Evolutionary conservation across 257 asterid species (phyloP).

Genomic region (Anisodus tanguticus): DNA sequence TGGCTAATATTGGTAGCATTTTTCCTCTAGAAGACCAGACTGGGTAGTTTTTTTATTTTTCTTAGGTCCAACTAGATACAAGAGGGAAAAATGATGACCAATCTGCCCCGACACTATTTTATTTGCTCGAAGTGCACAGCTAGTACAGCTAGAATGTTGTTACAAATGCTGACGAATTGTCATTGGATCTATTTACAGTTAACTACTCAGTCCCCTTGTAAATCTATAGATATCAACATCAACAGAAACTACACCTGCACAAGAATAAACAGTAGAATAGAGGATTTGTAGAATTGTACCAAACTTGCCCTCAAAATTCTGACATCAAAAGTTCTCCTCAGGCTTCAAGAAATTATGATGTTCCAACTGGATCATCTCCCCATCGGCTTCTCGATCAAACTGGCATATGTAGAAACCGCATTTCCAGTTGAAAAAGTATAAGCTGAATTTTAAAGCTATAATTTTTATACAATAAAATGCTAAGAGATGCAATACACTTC

Average conservation of each 20-base stretch:
- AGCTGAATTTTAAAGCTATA: too few relatives aligned
- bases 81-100: too few relatives aligned
- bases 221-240: conserved; percentile 12
- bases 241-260: conserved; percentile 11
- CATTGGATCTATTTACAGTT: background rate
- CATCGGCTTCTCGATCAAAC: conserved; percentile 67
- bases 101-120: too few relatives aligned
- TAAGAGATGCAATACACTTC: background rate
- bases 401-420: conserved; percentile 77
- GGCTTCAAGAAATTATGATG: conserved; percentile 77
- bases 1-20: too few relatives aligned
- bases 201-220: background rate
- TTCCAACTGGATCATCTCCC: conserved; percentile 87
- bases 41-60: too few relatives aligned
- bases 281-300: background rate
- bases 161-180: background rate
- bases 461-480: too few relatives aligned
- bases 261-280: background rate
- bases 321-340: conserved; percentile 58
- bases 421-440: conserved; percentile 6
- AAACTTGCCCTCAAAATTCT: background rate
- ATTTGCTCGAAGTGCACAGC: too few relatives aligned
- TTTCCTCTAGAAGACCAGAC: too few relatives aligned
- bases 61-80: too few relatives aligned
- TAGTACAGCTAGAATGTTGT: background rate